These are phyloP conservation scores for Sungouiozyma intestinalis DNA, from an alignment of 805 yeast species.

Conservation along the genomic window DNA sequence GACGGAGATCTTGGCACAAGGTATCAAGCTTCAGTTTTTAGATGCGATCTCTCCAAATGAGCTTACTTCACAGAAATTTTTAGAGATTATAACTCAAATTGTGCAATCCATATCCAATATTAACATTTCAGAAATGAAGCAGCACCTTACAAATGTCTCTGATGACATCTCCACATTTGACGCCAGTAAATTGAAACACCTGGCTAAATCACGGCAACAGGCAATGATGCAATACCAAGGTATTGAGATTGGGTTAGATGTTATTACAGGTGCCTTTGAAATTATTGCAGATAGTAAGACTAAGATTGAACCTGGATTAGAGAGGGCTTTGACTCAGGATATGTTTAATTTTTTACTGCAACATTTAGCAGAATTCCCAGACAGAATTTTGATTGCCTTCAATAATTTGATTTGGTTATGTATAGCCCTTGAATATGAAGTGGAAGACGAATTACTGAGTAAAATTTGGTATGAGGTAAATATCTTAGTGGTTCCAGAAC, in stretches of 20 bases:
- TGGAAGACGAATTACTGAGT: constrained; percentile 7
- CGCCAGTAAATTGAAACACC: constrained; percentile 25
- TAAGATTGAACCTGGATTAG: constrained; percentile 2
- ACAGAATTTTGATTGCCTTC: constrained; percentile 52
- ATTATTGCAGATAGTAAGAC: constrained; percentile 27
- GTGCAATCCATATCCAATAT: constrained; percentile 23
- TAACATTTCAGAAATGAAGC: constrained; percentile 26
- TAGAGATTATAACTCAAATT: constrained; percentile 17
- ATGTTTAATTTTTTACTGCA: constrained; percentile 32
- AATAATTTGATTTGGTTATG: constrained; percentile 58
- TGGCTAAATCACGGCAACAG: constrained; percentile 31
- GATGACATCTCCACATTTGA: constrained; percentile 7
- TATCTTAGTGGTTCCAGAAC: background rate
- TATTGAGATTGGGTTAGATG: constrained; percentile 62
- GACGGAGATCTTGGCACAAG: constrained; percentile 28
- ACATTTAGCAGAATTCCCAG: constrained; percentile 38
- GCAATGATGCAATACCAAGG: constrained; percentile 50
- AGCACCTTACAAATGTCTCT: constrained; percentile 5
- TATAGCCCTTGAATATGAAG: constrained; percentile 17
- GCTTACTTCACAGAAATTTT: constrained; percentile 11
- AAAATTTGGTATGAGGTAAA: constrained; percentile 12
- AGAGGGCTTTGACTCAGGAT: constrained; percentile 11
- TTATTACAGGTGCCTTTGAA: constrained; percentile 68
- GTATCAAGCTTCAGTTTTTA: constrained; percentile 30
- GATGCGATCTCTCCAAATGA: constrained; percentile 19